Evolutionary conservation across 2,329 filamentous ascomycete genomes (phyloP).

Genomic region (Hymenoscyphus fraxineus): DNA sequence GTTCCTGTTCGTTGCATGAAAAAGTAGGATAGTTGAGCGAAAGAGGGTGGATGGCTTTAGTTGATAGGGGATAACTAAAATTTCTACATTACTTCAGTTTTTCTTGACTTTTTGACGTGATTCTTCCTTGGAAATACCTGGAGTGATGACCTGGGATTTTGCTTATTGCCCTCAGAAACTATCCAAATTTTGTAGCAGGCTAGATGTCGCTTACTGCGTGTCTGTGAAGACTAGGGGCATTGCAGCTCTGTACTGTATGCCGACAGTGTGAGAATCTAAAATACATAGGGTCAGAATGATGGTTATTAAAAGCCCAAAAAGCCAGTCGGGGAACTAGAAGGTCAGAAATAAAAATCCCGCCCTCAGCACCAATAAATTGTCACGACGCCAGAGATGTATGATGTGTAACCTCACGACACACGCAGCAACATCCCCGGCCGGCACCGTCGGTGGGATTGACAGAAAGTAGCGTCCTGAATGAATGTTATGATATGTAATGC

Average conservation of each 20-base stretch:
- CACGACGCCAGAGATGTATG: background rate
- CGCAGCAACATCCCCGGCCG: background rate
- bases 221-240: no score
- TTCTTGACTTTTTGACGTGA: no score
- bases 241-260: no score
- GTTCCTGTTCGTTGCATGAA: no score
- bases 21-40: no score
- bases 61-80: no score
- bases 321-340: no score
- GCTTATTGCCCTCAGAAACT: background rate
- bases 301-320: background rate
- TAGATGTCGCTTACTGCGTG: background rate
- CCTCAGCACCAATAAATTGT: background rate
- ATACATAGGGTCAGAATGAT: background rate
- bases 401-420: background rate
- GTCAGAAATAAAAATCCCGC: background rate
- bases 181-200: background rate
- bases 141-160: background rate
- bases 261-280: no score
- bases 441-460: background rate
- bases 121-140: background rate
- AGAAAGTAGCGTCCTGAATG: background rate
- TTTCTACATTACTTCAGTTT: no score
- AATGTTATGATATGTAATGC: background rate
- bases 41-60: no score